Evolutionary conservation across 257 asterid genomes (phyloP), one percentile per base, ranked within the genome.

Genomic region (Plectranthus barbatus): DNA sequence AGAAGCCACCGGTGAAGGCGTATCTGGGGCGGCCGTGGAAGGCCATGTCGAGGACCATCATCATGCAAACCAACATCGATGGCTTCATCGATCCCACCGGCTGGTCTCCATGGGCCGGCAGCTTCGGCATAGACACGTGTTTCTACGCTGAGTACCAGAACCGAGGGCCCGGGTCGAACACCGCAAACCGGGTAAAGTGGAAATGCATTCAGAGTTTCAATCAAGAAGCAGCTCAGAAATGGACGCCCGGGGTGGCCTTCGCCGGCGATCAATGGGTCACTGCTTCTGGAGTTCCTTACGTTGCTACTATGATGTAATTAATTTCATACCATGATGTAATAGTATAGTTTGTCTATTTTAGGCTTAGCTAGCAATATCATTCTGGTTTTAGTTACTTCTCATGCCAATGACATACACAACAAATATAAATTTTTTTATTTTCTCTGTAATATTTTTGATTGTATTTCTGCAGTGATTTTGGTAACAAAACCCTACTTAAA

Each of bases 21-120:
- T 85, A 49, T 67, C 83, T 82, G 1, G 86, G 92, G 1, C 72
- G 89, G 4, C 92, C 92, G 0, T 82, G 89, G 92, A 84, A 84
- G 72, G 56, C 46, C 17, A 74, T 42, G 58, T 80, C 89, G 0
- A 80, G 81, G 46, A 84, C 92, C 11, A 78, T 82, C 19, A 65
- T 84, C 68, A 76, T 83, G 77, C 70, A 78, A 1, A 56, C 81
- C 0, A 4, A 64, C 37, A 69, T 83, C 11, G 85, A 53, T 0
- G 67, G 44, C 0, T 68, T 74, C 60, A 72, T 83, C 10, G 55
- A 68, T 19, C 85, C 87, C 0, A 52, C 60, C 33, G 90, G 90
- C 0, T 83, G 84, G 84, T 33, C 85, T 0, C 73, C 77, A 1
- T 81, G 90, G 87, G n/a, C 36, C 13, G 82, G 72, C 5, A 47